Evolutionary conservation across 805 yeast species (phyloP).

Genomic region (Metschnikowia kofuensis): DNA sequence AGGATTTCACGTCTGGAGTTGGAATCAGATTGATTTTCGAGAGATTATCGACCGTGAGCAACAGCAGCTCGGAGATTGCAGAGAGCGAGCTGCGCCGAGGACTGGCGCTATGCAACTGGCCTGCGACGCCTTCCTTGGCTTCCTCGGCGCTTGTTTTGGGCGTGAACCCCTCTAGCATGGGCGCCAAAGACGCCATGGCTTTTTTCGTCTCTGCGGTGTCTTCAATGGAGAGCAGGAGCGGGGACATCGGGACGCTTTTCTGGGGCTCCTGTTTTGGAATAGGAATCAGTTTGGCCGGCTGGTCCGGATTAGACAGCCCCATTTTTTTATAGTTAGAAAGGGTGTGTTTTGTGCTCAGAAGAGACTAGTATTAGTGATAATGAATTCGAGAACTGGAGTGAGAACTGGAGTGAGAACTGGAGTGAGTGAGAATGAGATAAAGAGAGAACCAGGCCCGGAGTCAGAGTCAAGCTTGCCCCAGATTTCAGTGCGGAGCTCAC

Average conservation of each 20-base stretch:
- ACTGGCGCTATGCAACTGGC: slow-evolving; percentile 10
- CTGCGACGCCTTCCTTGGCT: slow-evolving; percentile 20
- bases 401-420: too few species aligned
- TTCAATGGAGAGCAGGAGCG: slow-evolving; percentile 14
- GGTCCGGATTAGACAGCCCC: too few species aligned
- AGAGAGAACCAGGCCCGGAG: too few species aligned
- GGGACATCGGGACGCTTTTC: slow-evolving; percentile 14
- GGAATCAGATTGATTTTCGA: slow-evolving; percentile 19
- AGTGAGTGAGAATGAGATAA: too few species aligned
- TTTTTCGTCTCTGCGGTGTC: slow-evolving; percentile 32
- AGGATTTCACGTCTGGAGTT: slow-evolving; percentile 11
- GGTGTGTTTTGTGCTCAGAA: too few species aligned
- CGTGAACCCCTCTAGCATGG: slow-evolving; percentile 67
- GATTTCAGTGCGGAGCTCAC: too few species aligned
- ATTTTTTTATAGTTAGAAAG: too few species aligned
- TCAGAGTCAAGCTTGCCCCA: too few species aligned
- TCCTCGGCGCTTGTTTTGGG: slow-evolving; percentile 63
- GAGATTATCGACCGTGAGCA: slow-evolving; percentile 17
- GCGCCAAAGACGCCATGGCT: slow-evolving; percentile 79
- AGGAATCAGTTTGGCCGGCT: slow-evolving; percentile 6
- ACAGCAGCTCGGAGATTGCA: slow-evolving; percentile 17
- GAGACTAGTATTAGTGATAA: too few species aligned
- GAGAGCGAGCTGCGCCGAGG: slow-evolving; percentile 19
- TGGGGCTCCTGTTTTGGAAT: slow-evolving; percentile 6
- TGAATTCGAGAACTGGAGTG: too few species aligned